Percentiles rank a stretch among this genome's conserved stretches.
Conservation (phyloP, 306 rosid genomes). For the Ammopiptanthus mongolicus region DNA sequence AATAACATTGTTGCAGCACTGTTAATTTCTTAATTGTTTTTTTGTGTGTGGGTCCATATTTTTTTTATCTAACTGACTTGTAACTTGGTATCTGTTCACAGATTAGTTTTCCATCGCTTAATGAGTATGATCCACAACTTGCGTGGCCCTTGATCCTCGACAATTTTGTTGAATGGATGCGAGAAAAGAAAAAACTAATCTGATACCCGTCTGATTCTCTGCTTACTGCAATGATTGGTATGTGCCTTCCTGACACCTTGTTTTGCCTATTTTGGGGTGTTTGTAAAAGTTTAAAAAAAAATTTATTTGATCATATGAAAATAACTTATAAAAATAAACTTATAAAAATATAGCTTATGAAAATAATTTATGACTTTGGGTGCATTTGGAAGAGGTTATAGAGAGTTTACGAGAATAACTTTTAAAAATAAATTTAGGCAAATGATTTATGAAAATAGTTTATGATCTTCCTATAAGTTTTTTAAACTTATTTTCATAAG, state of each 20-base stretch:
- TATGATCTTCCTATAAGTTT: too few relatives aligned
- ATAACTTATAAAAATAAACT: too few relatives aligned
- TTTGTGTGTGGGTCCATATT: neutral
- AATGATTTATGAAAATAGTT: too few relatives aligned
- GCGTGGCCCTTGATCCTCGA: constrained; percentile 98
- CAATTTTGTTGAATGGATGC: constrained; percentile 88
- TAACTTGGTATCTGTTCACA: constrained; percentile 26
- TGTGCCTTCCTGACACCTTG: constrained; percentile 15
- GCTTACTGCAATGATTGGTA: constrained; percentile 29
- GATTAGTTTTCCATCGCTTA: constrained; percentile 77
- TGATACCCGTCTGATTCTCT: constrained; percentile 40
- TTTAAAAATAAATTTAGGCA: too few relatives aligned
- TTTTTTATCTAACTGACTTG: neutral
- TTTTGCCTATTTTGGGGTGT: constrained; percentile 1
- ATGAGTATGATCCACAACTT: constrained; percentile 71
- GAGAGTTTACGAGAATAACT: too few relatives aligned
- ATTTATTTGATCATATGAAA: too few relatives aligned
- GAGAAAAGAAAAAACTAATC: constrained; percentile 49
- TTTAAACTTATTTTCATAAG: too few relatives aligned
- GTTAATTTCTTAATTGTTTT: neutral
- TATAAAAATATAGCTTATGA: too few relatives aligned
- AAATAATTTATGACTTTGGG: too few relatives aligned
- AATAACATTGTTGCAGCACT: too few relatives aligned
- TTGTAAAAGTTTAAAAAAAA: too few relatives aligned
- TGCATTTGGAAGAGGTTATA: too few relatives aligned